These are phyloP conservation scores for Rubia occidens DNA, from an alignment of 305 asterid genomes.

Conservation along the genomic window DNA sequence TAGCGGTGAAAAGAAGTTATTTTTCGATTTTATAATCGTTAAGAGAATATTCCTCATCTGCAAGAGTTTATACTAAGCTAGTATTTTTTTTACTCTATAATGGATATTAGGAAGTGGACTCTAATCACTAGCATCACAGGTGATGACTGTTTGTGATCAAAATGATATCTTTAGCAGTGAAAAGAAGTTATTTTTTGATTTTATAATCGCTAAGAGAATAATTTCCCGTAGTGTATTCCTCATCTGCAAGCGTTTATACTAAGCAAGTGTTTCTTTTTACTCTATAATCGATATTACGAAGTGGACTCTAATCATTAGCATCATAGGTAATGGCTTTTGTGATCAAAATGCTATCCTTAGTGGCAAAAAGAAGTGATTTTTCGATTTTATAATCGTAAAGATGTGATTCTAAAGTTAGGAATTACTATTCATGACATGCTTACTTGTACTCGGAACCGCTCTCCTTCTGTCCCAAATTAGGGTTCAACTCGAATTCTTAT, in stretches of 20 bases:
- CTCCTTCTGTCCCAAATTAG: neutral
- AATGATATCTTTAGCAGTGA: no score
- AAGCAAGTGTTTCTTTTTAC: no score
- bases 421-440: neutral
- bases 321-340: neutral
- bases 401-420: no score
- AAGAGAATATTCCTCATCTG: neutral
- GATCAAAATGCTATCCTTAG: neutral
- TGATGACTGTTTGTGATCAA: no score
- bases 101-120: neutral
- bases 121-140: neutral
- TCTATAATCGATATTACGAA: no score
- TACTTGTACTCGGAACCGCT: neutral
- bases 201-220: no score
- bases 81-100: neutral
- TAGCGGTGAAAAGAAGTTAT: neutral
- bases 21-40: no score
- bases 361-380: neutral
- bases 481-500: no score
- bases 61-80: neutral
- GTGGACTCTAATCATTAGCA: constrained; percentile 15
- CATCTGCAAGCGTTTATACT: no score
- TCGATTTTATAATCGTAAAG: no score
- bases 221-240: no score
- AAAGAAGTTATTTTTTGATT: no score